Evolutionary conservation across 805 yeast genomes (phyloP).

Genomic region (Priceomyces fermenticarens): DNA sequence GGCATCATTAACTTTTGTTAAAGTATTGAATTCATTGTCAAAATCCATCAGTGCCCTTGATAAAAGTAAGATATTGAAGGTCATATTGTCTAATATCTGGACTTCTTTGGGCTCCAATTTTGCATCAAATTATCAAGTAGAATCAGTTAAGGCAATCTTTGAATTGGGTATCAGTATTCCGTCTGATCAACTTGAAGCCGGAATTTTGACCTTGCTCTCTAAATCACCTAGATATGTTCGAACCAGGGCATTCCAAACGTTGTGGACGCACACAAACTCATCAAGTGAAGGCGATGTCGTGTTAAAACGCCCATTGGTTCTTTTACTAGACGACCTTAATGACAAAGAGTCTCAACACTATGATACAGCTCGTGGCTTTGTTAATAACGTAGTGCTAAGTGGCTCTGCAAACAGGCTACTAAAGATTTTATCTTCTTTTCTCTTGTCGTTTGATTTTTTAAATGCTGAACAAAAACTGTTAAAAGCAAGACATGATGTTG

Average conservation of each 20-base stretch:
- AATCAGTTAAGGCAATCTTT: slow-evolving; percentile 64
- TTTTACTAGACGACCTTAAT: slow-evolving; percentile 63
- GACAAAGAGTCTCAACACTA: slow-evolving; percentile 41
- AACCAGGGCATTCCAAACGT: slow-evolving; percentile 53
- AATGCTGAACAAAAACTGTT: slow-evolving; percentile 20
- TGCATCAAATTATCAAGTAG: slow-evolving; percentile 61
- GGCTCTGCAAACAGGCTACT: slow-evolving; percentile 64
- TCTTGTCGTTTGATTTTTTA: slow-evolving; percentile 42
- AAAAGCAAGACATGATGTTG: slow-evolving; percentile 55
- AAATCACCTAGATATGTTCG: slow-evolving; percentile 31
- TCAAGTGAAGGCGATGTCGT: slow-evolving; percentile 48
- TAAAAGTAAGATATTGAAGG: slow-evolving; percentile 36
- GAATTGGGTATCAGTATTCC: slow-evolving; percentile 54
- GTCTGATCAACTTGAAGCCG: slow-evolving; percentile 65
- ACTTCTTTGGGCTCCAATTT: slow-evolving; percentile 43
- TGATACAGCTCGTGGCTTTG: slow-evolving; percentile 45
- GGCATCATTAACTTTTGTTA: slow-evolving; percentile 42
- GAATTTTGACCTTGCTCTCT: slow-evolving; percentile 55
- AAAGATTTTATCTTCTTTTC: slow-evolving; percentile 53
- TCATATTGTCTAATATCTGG: slow-evolving; percentile 53
- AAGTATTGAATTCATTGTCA: slow-evolving; percentile 35
- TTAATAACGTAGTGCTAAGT: slow-evolving; percentile 38
- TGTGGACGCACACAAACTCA: slow-evolving; percentile 72
- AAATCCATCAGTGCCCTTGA: slow-evolving; percentile 27
- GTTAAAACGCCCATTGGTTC: slow-evolving; percentile 60